Percentiles rank a stretch among this genome's conserved stretches.
phyloP scores from a whole-genome alignment of 208 protist species.

The Crithidia brevicula region DNA sequence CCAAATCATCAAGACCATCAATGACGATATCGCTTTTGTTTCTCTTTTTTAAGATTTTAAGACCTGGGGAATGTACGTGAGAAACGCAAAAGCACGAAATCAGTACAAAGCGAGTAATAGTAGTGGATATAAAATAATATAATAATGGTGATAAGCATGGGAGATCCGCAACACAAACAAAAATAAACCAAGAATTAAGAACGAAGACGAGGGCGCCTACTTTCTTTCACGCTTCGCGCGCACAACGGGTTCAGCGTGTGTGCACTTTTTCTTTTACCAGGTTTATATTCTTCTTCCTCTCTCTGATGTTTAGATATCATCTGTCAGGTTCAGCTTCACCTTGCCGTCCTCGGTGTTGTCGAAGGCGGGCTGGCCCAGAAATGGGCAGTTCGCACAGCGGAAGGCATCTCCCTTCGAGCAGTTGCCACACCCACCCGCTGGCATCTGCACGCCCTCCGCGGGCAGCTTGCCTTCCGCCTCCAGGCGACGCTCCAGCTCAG shows the following conservation, averaged over 20 bases:
- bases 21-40: neutral
- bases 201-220: no score
- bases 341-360: slow-evolving; percentile 85
- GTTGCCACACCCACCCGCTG: slow-evolving; percentile 85
- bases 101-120: no score
- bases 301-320: slow-evolving; percentile 73
- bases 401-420: slow-evolving; percentile 91
- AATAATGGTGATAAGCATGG: neutral
- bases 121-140: no score
- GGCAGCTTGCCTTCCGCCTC: slow-evolving; percentile 53
- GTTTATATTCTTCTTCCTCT: no score
- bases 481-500: slow-evolving; percentile 65
- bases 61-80: no score
- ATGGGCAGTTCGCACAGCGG: slow-evolving; percentile 90
- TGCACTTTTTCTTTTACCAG: no score
- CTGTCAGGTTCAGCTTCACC: slow-evolving; percentile 82
- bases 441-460: slow-evolving; percentile 48
- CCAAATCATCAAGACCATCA: no score
- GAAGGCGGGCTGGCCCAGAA: slow-evolving; percentile 85
- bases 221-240: no score
- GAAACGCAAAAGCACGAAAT: no score
- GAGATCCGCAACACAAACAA: neutral
- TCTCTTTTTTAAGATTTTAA: neutral
- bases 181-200: neutral
- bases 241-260: no score